Conservation (phyloP, 192 early-diverging fungal species). For the Jimgerdemannia flammicorona region DNA sequence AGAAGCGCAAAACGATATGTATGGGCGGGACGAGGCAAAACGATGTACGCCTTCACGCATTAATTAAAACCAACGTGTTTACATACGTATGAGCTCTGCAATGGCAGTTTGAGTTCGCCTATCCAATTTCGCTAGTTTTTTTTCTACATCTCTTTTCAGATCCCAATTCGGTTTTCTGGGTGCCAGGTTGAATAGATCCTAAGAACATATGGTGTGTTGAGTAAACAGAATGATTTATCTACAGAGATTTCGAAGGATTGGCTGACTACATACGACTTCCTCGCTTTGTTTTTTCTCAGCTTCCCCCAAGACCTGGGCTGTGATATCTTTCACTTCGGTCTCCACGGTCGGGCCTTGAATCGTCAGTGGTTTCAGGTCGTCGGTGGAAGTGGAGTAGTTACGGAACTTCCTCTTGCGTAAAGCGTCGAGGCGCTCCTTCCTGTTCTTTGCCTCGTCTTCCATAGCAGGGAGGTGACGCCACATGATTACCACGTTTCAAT, state of each 20-base stretch:
- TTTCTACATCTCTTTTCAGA: slow-evolving; percentile 82
- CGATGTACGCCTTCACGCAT: no score
- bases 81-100: slow-evolving; percentile 72
- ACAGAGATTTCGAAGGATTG: neutral
- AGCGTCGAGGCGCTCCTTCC: slow-evolving; percentile 66
- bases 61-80: neutral
- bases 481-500: neutral
- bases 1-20: no score
- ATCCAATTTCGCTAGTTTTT: slow-evolving; percentile 68
- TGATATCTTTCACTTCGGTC: slow-evolving; percentile 43
- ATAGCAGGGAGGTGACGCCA: slow-evolving; percentile 17
- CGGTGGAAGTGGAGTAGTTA: slow-evolving; percentile 5
- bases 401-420: slow-evolving; percentile 48
- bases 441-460: slow-evolving; percentile 57
- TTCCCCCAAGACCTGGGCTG: slow-evolving; percentile 44
- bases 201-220: slow-evolving; percentile 3
- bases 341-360: slow-evolving; percentile 53
- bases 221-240: neutral
- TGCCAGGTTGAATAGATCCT: slow-evolving; percentile 79
- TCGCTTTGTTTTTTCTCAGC: slow-evolving; percentile 52
- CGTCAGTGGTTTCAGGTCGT: slow-evolving; percentile 37
- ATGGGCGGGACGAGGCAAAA: no score
- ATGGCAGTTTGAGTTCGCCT: slow-evolving; percentile 65
- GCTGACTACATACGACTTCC: slow-evolving; percentile 51
- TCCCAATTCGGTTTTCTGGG: slow-evolving; percentile 91